Percentiles rank a stretch among this genome's conserved stretches.
Evolutionary conservation across 2,329 filamentous ascomycete species (phyloP).

Genomic region (Curvularia verruculosa): DNA sequence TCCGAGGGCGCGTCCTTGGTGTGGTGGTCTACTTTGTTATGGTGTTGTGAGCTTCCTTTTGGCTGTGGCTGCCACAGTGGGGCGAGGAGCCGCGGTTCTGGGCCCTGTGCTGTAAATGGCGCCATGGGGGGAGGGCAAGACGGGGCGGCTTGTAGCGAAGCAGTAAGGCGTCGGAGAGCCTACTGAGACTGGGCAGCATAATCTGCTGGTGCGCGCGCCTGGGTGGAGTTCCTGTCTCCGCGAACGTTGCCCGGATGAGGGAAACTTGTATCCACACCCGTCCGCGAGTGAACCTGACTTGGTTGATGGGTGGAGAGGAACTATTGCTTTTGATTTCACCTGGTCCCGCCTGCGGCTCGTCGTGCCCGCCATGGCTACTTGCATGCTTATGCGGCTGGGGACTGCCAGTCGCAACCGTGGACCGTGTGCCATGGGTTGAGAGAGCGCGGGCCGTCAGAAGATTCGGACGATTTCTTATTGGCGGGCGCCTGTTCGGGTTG

Average conservation of each 20-base stretch:
- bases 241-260: slow-evolving; percentile 14
- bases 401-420: slow-evolving; percentile 11
- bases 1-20: slow-evolving; percentile 7
- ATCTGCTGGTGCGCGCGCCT: slow-evolving; percentile 5
- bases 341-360: slow-evolving; percentile 8
- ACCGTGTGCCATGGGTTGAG: slow-evolving; percentile 5
- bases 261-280: slow-evolving; percentile 9
- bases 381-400: slow-evolving; percentile 2
- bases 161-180: slow-evolving; percentile 13
- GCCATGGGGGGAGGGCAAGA: slow-evolving; percentile 14
- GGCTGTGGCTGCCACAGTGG: slow-evolving; percentile 18
- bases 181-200: slow-evolving; percentile 16
- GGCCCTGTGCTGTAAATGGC: slow-evolving; percentile 17
- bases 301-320: neutral
- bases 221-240: slow-evolving; percentile 10
- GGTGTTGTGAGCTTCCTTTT: slow-evolving; percentile 7
- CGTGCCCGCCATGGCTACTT: slow-evolving; percentile 6
- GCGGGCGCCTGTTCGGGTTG: slow-evolving; percentile 2
- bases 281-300: neutral
- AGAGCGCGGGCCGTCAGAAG: slow-evolving; percentile 8
- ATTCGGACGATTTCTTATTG: slow-evolving; percentile 13
- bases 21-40: slow-evolving; percentile 4
- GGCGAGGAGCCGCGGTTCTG: slow-evolving; percentile 14
- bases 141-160: slow-evolving; percentile 19
- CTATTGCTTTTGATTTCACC: slow-evolving; percentile 4